These are phyloP conservation scores for Arabidopsis arenosa DNA, from an alignment of 345 rosid species.

Conservation along the genomic window DNA sequence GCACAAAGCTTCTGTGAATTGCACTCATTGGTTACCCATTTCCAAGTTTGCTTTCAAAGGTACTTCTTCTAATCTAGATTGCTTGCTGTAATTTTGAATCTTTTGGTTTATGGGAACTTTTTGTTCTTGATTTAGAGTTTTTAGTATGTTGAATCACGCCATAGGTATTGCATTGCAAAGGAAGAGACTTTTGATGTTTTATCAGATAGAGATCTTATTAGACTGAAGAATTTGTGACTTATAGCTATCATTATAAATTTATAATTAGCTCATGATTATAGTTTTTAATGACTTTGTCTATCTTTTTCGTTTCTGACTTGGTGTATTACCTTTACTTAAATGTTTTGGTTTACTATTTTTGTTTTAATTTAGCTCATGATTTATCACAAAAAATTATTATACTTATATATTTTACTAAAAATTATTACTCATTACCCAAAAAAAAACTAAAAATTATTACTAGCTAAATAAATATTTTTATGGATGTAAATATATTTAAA, in stretches of 20 bases:
- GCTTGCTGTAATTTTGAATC: not conserved
- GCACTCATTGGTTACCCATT: slow-evolving; percentile 89
- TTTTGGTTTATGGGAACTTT: not conserved
- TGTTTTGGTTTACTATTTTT: no score
- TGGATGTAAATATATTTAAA: no score
- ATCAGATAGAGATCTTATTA: slow-evolving; percentile 8
- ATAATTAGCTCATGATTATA: no score
- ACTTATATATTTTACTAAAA: no score
- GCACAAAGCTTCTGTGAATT: slow-evolving; percentile 80
- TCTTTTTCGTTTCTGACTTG: no score
- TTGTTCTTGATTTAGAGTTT: not conserved
- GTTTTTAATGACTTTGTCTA: no score
- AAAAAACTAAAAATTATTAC: no score
- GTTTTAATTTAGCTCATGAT: no score
- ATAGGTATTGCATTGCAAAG: not conserved
- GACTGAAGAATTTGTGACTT: slow-evolving; percentile 1
- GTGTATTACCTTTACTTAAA: no score
- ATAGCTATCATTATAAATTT: not conserved
- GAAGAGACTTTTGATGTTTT: slow-evolving; percentile 16
- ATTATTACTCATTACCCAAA: no score
- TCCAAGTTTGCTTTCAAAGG: slow-evolving; percentile 82
- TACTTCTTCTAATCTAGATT: slow-evolving; percentile 12
- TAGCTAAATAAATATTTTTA: no score
- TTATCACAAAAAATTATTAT: no score
- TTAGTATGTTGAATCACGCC: not conserved